phyloP scores from a whole-genome alignment of 1,139 yeast genomes.

The Taiozyma sp. region DNA sequence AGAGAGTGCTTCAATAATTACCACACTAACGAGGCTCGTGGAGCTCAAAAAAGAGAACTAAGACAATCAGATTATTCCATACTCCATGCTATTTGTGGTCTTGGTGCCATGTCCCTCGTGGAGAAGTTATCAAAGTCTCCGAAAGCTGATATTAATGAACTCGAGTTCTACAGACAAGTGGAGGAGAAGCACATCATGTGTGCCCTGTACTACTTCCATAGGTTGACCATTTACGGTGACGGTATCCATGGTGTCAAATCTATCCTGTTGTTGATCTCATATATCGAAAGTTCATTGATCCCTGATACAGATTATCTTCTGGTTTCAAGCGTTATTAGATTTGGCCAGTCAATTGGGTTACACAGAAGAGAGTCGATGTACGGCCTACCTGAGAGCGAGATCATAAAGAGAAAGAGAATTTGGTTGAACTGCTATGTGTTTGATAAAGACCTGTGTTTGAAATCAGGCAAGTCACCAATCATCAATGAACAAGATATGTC shows the following conservation, averaged over 20 bases:
- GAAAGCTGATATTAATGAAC: constrained; percentile 1
- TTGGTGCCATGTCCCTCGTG: constrained; percentile 2
- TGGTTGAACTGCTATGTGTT: constrained; percentile 53
- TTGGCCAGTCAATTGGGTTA: constrained; percentile 57
- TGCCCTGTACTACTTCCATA: constrained; percentile 5
- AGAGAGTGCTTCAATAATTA: background rate
- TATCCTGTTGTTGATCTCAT: constrained; percentile 37
- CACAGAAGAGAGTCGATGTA: constrained; percentile 47
- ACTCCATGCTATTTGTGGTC: constrained; percentile 1
- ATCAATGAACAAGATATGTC: constrained; percentile 44
- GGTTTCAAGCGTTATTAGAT: constrained; percentile 46
- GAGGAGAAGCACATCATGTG: constrained; percentile 5
- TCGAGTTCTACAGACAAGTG: constrained; percentile 2
- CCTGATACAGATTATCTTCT: constrained; percentile 40
- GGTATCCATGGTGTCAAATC: constrained; percentile 45
- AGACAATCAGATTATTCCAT: constrained; percentile 3
- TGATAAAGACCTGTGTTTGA: constrained; percentile 49
- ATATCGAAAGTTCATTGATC: constrained; percentile 38
- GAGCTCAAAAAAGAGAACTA: background rate
- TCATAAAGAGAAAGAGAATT: constrained; percentile 32
- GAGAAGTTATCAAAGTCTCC: background rate
- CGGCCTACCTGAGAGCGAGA: constrained; percentile 34
- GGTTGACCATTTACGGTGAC: constrained; percentile 16
- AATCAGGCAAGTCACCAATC: constrained; percentile 53
- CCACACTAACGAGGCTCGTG: constrained; percentile 1